These are phyloP conservation scores for Xylaria sp. DNA, from an alignment of 2,329 filamentous ascomycete genomes.

Conservation along the genomic window DNA sequence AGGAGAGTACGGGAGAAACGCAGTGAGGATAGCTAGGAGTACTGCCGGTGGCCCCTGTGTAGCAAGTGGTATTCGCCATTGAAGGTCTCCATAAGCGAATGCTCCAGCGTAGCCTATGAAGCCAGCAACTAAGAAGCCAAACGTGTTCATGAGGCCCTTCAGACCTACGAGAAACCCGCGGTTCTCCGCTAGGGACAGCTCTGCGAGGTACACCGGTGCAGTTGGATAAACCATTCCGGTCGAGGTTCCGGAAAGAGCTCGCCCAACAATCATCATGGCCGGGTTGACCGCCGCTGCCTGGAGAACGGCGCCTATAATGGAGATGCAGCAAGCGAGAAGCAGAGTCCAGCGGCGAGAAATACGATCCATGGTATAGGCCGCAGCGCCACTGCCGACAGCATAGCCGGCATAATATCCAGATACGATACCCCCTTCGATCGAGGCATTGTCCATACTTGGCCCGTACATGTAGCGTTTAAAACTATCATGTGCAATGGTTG, in stretches of 20 bases:
- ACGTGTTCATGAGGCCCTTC: slow-evolving; percentile 51
- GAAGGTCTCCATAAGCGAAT: slow-evolving; percentile 46
- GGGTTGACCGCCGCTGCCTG: slow-evolving; percentile 42
- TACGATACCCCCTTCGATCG: slow-evolving; percentile 30
- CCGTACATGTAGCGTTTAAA: slow-evolving; percentile 38
- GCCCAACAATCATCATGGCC: slow-evolving; percentile 48
- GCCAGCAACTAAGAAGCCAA: slow-evolving; percentile 53
- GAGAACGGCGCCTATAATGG: slow-evolving; percentile 46
- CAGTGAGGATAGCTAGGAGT: slow-evolving; percentile 38
- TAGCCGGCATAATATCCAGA: slow-evolving; percentile 35
- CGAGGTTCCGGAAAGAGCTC: slow-evolving; percentile 43
- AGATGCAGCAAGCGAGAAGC: slow-evolving; percentile 24
- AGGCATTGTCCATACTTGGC: slow-evolving; percentile 19
- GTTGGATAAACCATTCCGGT: slow-evolving; percentile 43
- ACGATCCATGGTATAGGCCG: slow-evolving; percentile 28
- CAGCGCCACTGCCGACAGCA: slow-evolving; percentile 29
- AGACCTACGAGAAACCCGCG: slow-evolving; percentile 48
- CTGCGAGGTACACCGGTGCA: slow-evolving; percentile 46
- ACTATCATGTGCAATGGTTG: slow-evolving; percentile 36
- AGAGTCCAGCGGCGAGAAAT: slow-evolving; percentile 28
- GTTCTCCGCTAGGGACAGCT: slow-evolving; percentile 44
- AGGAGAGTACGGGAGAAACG: slow-evolving; percentile 46
- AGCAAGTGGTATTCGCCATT: slow-evolving; percentile 52
- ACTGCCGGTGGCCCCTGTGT: slow-evolving; percentile 48
- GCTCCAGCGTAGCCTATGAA: slow-evolving; percentile 55